phyloP scores from a whole-genome alignment of 148 eudicot genomes.

The Euryodendron excelsum region DNA sequence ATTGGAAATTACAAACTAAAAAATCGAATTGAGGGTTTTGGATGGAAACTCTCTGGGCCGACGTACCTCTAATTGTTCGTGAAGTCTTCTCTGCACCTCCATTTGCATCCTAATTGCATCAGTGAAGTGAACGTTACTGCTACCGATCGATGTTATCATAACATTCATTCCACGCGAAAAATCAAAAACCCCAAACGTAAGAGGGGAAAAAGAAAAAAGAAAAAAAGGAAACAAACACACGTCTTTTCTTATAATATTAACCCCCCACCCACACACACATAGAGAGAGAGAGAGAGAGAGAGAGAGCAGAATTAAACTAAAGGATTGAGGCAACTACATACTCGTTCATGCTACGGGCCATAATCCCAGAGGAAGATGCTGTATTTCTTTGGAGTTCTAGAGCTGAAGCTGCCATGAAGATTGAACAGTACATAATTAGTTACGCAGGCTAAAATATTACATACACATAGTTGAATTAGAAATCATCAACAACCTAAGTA shows the following conservation, averaged over 20 bases:
- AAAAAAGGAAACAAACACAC: too few relatives aligned
- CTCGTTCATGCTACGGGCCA: conserved; percentile 83
- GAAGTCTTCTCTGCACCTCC: conserved; percentile 95
- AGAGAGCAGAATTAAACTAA: conserved; percentile 15
- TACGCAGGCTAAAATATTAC: too few relatives aligned
- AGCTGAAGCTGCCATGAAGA: too few relatives aligned
- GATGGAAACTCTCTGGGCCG: not conserved
- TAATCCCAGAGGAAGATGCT: conserved; percentile 77
- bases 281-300: too few relatives aligned
- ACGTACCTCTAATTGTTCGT: conserved; percentile 89
- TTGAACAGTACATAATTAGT: too few relatives aligned
- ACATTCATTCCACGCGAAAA: not conserved
- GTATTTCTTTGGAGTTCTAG: conserved; percentile 69
- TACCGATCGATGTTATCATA: conserved; percentile 10
- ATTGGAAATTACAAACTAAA: not conserved
- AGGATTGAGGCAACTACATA: conserved; percentile 31
- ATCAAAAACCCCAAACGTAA: conserved; percentile 6
- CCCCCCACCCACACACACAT: too few relatives aligned
- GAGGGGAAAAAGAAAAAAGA: not conserved
- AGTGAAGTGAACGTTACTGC: conserved; percentile 42
- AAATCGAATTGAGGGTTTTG: too few relatives aligned
- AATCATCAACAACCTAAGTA: too few relatives aligned
- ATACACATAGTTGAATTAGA: too few relatives aligned
- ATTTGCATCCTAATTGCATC: conserved; percentile 88
- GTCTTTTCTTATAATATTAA: not conserved